These are phyloP conservation scores for Penicillium sp. DNA, from an alignment of 2,329 filamentous ascomycete genomes.

Conservation along the genomic window DNA sequence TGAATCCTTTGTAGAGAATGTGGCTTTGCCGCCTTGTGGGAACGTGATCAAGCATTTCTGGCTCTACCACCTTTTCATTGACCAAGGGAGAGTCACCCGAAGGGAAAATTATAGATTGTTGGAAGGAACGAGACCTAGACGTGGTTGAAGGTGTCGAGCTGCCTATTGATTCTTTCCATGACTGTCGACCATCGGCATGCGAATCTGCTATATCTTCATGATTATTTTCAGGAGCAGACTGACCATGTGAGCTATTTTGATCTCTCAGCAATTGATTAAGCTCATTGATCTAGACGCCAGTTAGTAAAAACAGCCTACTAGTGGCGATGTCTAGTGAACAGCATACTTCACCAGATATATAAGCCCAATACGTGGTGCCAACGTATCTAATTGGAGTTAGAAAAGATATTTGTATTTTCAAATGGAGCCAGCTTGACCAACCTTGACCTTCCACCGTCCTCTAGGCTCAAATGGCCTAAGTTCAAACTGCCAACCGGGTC, in stretches of 20 bases:
- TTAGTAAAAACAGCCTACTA: not conserved
- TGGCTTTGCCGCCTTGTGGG: conserved; percentile 46
- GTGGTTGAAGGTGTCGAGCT: conserved; percentile 8
- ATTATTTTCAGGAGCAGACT: conserved; percentile 16
- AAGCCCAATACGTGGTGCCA: conserved; percentile 46
- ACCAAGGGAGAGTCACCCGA: conserved; percentile 34
- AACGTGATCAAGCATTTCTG: conserved; percentile 41
- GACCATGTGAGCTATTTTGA: conserved; percentile 37
- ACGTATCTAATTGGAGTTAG: conserved; percentile 37
- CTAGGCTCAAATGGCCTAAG: conserved; percentile 42
- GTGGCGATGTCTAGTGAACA: not conserved
- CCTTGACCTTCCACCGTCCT: conserved; percentile 41
- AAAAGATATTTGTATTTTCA: not conserved
- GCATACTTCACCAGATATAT: conserved; percentile 43
- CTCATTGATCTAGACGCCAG: conserved; percentile 37
- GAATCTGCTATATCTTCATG: conserved; percentile 23
- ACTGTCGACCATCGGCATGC: conserved; percentile 9
- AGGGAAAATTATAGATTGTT: conserved; percentile 38
- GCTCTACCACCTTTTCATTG: conserved; percentile 32
- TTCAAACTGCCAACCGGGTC: conserved; percentile 42
- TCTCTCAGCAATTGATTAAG: conserved; percentile 43
- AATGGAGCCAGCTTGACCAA: not conserved
- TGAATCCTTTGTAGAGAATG: conserved; percentile 46
- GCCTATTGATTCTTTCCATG: conserved; percentile 22
- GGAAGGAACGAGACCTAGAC: conserved; percentile 27